phyloP scores from a whole-genome alignment of 1,284 basidiomycete species.

The Pseudozyma tsukubaensis region DNA sequence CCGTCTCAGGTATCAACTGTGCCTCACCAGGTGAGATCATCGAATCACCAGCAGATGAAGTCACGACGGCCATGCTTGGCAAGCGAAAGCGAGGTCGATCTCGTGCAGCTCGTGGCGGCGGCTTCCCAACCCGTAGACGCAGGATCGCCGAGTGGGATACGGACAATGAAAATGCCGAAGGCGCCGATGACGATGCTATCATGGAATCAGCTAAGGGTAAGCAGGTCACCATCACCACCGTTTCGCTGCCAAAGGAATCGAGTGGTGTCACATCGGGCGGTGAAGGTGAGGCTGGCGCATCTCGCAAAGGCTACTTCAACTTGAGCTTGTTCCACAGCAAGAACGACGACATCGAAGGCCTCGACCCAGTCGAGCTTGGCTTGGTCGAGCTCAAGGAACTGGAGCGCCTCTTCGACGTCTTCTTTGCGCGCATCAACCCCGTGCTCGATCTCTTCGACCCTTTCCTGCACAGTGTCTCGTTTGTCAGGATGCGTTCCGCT shows the following conservation, averaged over 20 bases:
- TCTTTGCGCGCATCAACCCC: slow-evolving; percentile 62
- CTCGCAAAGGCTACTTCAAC: slow-evolving; percentile 59
- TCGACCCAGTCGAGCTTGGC: slow-evolving; percentile 54
- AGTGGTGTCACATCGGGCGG: slow-evolving; percentile 39
- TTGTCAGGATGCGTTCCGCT: slow-evolving; percentile 56
- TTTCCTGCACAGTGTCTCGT: slow-evolving; percentile 57
- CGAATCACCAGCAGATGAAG: slow-evolving; percentile 47
- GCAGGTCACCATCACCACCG: slow-evolving; percentile 39
- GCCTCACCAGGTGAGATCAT: slow-evolving; percentile 44
- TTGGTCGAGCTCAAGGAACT: slow-evolving; percentile 55
- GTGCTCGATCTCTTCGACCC: slow-evolving; percentile 59
- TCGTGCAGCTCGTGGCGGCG: slow-evolving; percentile 34
- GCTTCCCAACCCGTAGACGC: slow-evolving; percentile 28
- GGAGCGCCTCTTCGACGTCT: slow-evolving; percentile 58
- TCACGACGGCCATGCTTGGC: slow-evolving; percentile 41
- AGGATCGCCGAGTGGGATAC: slow-evolving; percentile 47
- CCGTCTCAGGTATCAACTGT: slow-evolving; percentile 22
- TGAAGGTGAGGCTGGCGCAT: slow-evolving; percentile 53
- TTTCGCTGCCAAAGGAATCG: slow-evolving; percentile 22
- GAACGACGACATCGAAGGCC: slow-evolving; percentile 52
- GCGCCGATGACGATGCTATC: slow-evolving; percentile 20
- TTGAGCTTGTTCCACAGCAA: slow-evolving; percentile 58
- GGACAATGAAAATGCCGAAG: slow-evolving; percentile 47
- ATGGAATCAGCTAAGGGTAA: slow-evolving; percentile 37
- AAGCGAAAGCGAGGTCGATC: slow-evolving; percentile 51